Evolutionary conservation across 1,139 yeast genomes (phyloP).

Genomic region (Insectozyma bohioensis): DNA sequence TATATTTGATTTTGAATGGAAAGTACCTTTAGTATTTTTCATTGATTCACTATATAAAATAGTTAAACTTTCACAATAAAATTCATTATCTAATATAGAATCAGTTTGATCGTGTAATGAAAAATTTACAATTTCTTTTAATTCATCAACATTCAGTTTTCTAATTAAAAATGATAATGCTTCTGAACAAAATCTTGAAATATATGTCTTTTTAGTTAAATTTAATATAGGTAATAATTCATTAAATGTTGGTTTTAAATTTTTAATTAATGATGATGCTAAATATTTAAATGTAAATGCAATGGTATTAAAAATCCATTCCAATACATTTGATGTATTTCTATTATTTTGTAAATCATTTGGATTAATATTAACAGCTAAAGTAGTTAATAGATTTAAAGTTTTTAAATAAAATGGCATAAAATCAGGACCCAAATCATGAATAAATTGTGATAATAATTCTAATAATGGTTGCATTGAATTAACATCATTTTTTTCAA

Average conservation of each 20-base stretch:
- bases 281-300: conserved; percentile 90
- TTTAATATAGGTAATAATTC: conserved; percentile 64
- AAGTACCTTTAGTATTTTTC: conserved; percentile 65
- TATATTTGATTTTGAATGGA: conserved; percentile 67
- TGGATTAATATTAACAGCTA: conserved; percentile 50
- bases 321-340: conserved; percentile 66
- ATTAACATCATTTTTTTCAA: conserved; percentile 58
- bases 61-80: conserved; percentile 57
- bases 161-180: conserved; percentile 82
- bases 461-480: conserved; percentile 84
- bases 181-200: conserved; percentile 85
- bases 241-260: conserved; percentile 67
- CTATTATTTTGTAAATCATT: conserved; percentile 43
- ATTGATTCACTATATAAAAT: conserved; percentile 72
- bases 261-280: conserved; percentile 58
- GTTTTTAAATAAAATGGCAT: conserved; percentile 63
- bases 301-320: conserved; percentile 80
- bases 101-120: conserved; percentile 49
- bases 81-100: conserved; percentile 30
- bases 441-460: conserved; percentile 79
- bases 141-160: conserved; percentile 54
- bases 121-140: conserved; percentile 48
- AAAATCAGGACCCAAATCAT: conserved; percentile 91
- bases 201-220: conserved; percentile 54
- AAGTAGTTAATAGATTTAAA: conserved; percentile 48